A percentile compares a stretch with the other conserved stretches of the same genome.
phyloP scores from a whole-genome alignment of 805 yeast species.

The Millerozyma acaciae region DNA sequence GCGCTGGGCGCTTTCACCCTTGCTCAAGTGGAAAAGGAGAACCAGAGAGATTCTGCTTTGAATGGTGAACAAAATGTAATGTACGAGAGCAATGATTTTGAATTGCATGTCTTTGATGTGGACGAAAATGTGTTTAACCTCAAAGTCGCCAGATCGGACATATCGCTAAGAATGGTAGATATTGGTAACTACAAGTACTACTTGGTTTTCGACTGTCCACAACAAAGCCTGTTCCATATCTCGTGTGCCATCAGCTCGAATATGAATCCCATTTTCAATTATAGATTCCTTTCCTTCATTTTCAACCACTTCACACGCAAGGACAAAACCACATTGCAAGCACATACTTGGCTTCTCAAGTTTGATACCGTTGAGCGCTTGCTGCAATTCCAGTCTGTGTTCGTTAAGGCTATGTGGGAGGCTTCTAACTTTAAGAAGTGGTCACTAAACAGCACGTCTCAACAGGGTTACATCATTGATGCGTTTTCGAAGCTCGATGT shows the following conservation, averaged over 20 bases:
- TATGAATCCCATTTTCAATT: slow-evolving; percentile 65
- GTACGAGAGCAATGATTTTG: slow-evolving; percentile 23
- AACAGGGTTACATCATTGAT: slow-evolving; percentile 53
- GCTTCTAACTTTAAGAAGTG: slow-evolving; percentile 48
- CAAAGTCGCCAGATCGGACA: slow-evolving; percentile 32
- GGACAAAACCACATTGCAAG: slow-evolving; percentile 24
- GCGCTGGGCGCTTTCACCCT: too few species aligned
- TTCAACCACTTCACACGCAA: slow-evolving; percentile 48
- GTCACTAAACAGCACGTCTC: slow-evolving; percentile 37
- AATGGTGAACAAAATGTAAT: slow-evolving; percentile 8
- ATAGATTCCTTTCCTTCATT: slow-evolving; percentile 52
- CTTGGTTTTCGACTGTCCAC: slow-evolving; percentile 37
- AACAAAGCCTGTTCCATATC: slow-evolving; percentile 6
- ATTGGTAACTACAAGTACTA: slow-evolving; percentile 50
- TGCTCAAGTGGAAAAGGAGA: too few species aligned
- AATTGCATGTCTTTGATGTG: slow-evolving; percentile 59
- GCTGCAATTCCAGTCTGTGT: slow-evolving; percentile 47
- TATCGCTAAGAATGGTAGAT: slow-evolving; percentile 34
- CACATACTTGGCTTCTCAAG: slow-evolving; percentile 61
- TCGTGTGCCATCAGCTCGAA: slow-evolving; percentile 29
- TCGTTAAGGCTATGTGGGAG: slow-evolving; percentile 61
- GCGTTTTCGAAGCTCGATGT: slow-evolving; percentile 43
- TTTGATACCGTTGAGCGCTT: slow-evolving; percentile 43
- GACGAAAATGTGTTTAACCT: slow-evolving; percentile 43
- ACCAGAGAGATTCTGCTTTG: too few species aligned